These are phyloP conservation scores for Casuarina glauca DNA, from an alignment of 306 rosid genomes.

Conservation along the genomic window DNA sequence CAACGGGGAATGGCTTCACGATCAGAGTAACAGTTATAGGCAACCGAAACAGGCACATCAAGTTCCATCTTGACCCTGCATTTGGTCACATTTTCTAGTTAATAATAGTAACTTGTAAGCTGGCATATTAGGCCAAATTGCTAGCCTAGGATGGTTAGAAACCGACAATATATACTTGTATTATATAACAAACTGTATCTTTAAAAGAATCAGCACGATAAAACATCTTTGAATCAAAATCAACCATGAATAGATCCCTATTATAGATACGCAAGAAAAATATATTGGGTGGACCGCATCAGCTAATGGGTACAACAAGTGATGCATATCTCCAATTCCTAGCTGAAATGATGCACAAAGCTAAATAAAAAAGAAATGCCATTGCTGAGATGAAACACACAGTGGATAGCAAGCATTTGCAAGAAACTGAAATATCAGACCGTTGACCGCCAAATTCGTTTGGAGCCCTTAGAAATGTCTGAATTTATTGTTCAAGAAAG, in stretches of 20 bases:
- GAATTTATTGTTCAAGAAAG: neutral
- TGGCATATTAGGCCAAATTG: neutral
- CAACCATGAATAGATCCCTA: neutral
- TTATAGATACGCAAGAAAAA: neutral
- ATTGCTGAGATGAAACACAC: neutral
- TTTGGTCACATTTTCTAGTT: slow-evolving; percentile 28
- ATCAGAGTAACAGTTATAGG: slow-evolving; percentile 75
- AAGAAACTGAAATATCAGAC: neutral
- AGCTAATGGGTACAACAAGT: neutral
- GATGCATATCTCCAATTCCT: neutral
- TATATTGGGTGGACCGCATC: neutral
- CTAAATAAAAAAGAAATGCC: neutral
- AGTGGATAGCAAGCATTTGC: neutral
- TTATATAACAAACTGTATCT: neutral
- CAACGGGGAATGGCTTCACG: slow-evolving; percentile 89
- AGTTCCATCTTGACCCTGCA: slow-evolving; percentile 92
- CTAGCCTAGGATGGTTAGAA: slow-evolving; percentile 10
- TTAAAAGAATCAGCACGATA: slow-evolving; percentile 1
- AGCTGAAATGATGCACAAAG: neutral
- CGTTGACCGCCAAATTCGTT: neutral
- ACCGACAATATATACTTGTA: neutral
- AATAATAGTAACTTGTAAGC: slow-evolving; percentile 10
- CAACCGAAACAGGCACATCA: slow-evolving; percentile 79
- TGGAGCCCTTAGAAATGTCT: neutral
- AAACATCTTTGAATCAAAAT: slow-evolving; percentile 7